Conservation (phyloP, 768 basidiomycete genomes). For the Lentinula lateritia region DNA sequence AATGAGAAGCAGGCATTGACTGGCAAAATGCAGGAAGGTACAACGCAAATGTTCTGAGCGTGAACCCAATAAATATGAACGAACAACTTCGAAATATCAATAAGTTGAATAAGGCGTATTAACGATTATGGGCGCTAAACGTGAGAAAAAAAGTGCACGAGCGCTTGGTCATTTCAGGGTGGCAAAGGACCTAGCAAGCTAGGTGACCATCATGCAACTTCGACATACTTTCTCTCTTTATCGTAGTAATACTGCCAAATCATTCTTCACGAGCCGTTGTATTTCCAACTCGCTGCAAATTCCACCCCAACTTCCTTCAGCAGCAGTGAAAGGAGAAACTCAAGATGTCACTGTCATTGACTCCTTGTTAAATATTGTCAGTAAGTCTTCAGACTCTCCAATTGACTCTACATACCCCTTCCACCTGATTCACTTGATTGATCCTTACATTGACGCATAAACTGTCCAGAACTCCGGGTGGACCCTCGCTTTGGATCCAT, state of each 20-base stretch:
- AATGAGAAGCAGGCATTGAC: no score
- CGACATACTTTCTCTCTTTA: not conserved
- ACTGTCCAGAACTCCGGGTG: slow-evolving; percentile 2
- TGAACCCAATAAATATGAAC: no score
- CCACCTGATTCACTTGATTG: not conserved
- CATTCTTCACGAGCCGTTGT: not conserved
- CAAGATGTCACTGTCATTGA: slow-evolving; percentile 58
- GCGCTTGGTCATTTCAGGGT: no score
- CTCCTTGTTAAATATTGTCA: slow-evolving; percentile 44
- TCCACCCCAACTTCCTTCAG: slow-evolving; percentile 9
- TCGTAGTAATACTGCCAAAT: not conserved
- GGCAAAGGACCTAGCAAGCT: no score
- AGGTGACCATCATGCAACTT: not conserved
- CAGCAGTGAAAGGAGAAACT: slow-evolving; percentile 38
- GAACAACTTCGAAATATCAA: no score
- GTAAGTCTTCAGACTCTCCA: slow-evolving; percentile 34
- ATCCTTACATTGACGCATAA: not conserved
- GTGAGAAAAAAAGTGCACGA: no score
- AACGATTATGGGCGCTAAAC: no score
- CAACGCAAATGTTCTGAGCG: no score
- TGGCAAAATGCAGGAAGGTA: no score
- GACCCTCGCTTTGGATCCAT: slow-evolving; percentile 27
- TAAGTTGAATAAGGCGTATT: no score
- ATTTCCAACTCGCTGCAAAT: not conserved
- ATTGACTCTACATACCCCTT: not conserved